phyloP scores from a whole-genome alignment of 371 early-diverging fungal species.

The Apophysomyces variabilis region DNA sequence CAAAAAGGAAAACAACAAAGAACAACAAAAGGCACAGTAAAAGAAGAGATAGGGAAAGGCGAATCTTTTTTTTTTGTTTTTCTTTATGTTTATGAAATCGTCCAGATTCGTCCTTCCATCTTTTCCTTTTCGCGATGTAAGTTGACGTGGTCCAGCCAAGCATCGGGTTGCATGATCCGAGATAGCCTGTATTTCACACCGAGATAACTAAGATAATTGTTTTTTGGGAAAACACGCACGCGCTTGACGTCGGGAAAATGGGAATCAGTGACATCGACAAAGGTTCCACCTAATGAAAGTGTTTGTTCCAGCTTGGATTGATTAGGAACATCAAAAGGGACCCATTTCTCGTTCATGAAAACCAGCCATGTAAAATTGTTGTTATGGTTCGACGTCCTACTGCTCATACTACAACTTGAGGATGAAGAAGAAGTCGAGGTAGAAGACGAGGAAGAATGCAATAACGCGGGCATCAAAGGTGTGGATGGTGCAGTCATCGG shows the following conservation, averaged over 20 bases:
- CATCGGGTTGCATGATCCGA: constrained; percentile 44
- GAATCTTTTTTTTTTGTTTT: not conserved
- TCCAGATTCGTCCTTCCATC: constrained; percentile 7
- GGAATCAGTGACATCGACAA: constrained; percentile 42
- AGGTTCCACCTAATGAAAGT: constrained; percentile 37
- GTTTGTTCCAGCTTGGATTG: constrained; percentile 41
- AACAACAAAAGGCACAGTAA: not conserved
- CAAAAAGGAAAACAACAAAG: too few species aligned
- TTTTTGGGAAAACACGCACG: constrained; percentile 41
- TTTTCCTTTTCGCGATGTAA: constrained; percentile 5
- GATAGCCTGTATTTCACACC: constrained; percentile 45
- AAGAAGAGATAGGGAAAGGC: not conserved
- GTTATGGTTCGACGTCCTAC: not conserved
- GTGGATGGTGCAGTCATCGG: constrained; percentile 4
- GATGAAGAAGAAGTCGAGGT: too few species aligned
- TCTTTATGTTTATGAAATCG: constrained; percentile 1
- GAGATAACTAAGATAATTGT: constrained; percentile 38
- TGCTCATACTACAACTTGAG: not conserved
- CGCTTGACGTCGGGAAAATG: constrained; percentile 42
- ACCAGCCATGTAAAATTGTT: constrained; percentile 39
- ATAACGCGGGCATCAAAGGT: not conserved
- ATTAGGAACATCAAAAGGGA: constrained; percentile 38
- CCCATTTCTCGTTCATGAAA: constrained; percentile 43
- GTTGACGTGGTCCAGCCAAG: constrained; percentile 33
- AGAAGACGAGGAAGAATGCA: too few species aligned